Evolutionary conservation across 169 alveolate species (phyloP).

Genomic region (Cryptosporidium meleagridis): DNA sequence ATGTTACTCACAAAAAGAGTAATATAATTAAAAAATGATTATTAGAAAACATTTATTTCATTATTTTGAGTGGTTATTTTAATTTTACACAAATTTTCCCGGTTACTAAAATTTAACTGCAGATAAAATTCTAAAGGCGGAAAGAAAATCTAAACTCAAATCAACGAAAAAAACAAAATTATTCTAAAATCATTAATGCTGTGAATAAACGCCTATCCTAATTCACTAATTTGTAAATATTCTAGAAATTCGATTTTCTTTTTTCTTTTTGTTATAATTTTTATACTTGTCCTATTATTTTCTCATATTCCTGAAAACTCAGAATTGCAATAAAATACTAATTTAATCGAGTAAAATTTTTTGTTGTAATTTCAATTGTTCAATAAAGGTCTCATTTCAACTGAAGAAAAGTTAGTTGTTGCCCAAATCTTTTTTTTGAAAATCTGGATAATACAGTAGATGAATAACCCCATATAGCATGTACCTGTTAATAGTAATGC

Average conservation of each 20-base stretch:
- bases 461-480: constrained; percentile 20
- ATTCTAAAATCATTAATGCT: not conserved
- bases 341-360: not conserved
- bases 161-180: not conserved
- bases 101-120: not conserved
- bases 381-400: constrained; percentile 64
- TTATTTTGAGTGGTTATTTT: not conserved
- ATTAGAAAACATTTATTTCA: too few species aligned
- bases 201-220: not conserved
- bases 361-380: not conserved
- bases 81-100: not conserved
- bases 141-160: not conserved
- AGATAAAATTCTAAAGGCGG: not conserved
- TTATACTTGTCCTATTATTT: not conserved
- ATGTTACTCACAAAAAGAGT: not conserved
- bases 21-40: too few species aligned
- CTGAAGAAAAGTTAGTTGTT: constrained; percentile 22
- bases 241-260: not conserved
- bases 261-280: not conserved
- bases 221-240: not conserved
- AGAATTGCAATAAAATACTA: not conserved
- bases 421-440: constrained; percentile 30
- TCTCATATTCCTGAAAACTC: not conserved
- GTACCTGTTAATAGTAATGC: constrained; percentile 49
- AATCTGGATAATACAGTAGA: constrained; percentile 13